Evolutionary conservation across 495 filamentous ascomycete species (phyloP).

Genomic region (Recurvomyces mirabilis): DNA sequence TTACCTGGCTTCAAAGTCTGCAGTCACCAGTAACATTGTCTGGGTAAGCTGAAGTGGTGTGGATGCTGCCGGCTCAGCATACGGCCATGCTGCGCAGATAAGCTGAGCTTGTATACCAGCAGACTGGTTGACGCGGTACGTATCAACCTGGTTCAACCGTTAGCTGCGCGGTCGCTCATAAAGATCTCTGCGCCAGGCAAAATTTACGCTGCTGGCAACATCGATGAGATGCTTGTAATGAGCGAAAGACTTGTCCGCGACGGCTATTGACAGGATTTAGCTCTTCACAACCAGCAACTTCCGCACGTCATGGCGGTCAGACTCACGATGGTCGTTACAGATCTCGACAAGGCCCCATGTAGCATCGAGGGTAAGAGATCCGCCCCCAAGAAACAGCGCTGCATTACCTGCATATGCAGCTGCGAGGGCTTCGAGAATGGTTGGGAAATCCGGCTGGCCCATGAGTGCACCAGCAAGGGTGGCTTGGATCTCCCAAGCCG

Average conservation of each 20-base stretch:
- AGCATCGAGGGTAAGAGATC: neutral
- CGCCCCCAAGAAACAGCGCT: neutral
- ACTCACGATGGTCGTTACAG: constrained; percentile 2
- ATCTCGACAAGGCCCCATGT: neutral
- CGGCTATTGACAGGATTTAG: neutral
- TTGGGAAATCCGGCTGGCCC: constrained; percentile 6
- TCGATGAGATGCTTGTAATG: neutral
- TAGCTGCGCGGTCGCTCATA: neutral
- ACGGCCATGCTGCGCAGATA: constrained; percentile 2
- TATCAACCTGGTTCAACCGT: neutral
- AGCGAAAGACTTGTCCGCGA: neutral
- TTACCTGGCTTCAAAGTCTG: constrained; percentile 4
- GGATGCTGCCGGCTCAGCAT: neutral
- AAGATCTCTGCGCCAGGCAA: neutral
- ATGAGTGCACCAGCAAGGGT: neutral
- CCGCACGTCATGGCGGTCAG: neutral
- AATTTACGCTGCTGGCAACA: neutral
- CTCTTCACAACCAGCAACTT: no score
- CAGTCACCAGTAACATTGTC: constrained; percentile 3
- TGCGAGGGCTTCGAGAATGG: neutral
- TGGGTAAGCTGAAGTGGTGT: neutral
- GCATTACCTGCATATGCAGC: neutral
- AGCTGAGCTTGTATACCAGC: neutral
- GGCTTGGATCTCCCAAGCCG: neutral
- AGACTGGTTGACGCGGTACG: constrained; percentile 2